Evolutionary conservation across 495 filamentous ascomycete species (phyloP).

Genomic region (Baudoinia panamericana): DNA sequence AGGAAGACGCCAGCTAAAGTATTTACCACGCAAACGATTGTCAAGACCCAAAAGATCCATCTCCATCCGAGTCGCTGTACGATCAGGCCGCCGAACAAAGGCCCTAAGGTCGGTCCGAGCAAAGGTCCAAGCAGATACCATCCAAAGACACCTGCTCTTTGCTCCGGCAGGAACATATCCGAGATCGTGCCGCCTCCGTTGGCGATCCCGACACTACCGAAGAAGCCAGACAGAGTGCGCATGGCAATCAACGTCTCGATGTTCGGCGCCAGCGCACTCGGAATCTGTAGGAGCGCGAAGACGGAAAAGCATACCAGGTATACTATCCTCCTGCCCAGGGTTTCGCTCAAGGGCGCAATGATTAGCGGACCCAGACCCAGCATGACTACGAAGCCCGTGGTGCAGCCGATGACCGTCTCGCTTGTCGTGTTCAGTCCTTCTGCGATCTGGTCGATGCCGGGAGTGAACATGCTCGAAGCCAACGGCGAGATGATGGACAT

Average conservation of each 20-base stretch:
- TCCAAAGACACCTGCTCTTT: constrained; percentile 22
- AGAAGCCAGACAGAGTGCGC: constrained; percentile 29
- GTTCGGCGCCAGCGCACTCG: constrained; percentile 21
- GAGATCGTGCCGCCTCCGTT: constrained; percentile 24
- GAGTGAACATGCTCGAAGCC: constrained; percentile 34
- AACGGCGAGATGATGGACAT: constrained; percentile 33
- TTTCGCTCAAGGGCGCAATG: constrained; percentile 22
- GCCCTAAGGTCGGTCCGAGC: constrained; percentile 22
- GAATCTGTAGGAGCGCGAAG: constrained; percentile 28
- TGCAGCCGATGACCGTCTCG: constrained; percentile 25
- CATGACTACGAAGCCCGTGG: constrained; percentile 24
- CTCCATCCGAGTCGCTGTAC: constrained; percentile 22
- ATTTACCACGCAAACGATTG: constrained; percentile 22
- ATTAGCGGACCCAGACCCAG: constrained; percentile 23
- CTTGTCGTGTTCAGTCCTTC: constrained; percentile 23
- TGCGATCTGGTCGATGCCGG: constrained; percentile 33
- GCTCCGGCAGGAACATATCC: constrained; percentile 22
- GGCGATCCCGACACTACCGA: constrained; percentile 26
- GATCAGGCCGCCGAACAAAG: constrained; percentile 22
- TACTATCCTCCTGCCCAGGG: constrained; percentile 21
- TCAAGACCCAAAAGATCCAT: constrained; percentile 27
- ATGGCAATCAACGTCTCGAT: constrained; percentile 21
- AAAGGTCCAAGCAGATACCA: constrained; percentile 24
- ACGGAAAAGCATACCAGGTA: constrained; percentile 22
- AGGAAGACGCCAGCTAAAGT: constrained; percentile 23